Evolutionary conservation across 176 grass and related monocot genomes (phyloP).

Genomic region (Guadua angustifolia): DNA sequence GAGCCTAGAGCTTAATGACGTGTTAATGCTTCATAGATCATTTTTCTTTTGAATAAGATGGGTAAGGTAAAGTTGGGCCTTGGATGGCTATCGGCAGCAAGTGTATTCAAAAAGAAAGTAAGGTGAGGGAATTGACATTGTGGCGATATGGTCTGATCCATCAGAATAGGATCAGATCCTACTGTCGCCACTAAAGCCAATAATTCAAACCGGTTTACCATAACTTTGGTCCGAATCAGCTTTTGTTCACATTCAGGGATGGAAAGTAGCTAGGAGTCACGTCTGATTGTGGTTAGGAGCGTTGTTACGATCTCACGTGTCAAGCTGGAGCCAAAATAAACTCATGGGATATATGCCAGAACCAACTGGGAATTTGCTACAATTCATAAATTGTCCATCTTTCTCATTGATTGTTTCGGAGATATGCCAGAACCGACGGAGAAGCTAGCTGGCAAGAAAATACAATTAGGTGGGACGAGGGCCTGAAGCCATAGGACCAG

Average conservation of each 20-base stretch:
- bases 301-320: not conserved
- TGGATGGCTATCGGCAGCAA: conserved; percentile 38
- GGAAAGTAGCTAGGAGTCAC: not conserved
- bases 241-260: not conserved
- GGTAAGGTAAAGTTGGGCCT: conserved; percentile 36
- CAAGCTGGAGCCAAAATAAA: not conserved
- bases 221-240: not conserved
- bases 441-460: no score
- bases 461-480: no score
- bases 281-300: not conserved
- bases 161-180: conserved; percentile 30
- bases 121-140: conserved; percentile 21
- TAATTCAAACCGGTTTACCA: not conserved
- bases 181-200: conserved; percentile 1
- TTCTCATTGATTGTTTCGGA: no score
- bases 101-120: conserved; percentile 33
- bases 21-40: conserved; percentile 12
- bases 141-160: not conserved
- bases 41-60: conserved; percentile 19
- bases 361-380: not conserved
- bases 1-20: not conserved
- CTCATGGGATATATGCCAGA: not conserved
- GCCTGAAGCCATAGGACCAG: no score
- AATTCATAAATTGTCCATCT: not conserved
- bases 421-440: no score